Percentiles rank a stretch among this genome's conserved stretches.
phyloP scores from a whole-genome alignment of 768 basidiomycete species.

The Mycena rosella region DNA sequence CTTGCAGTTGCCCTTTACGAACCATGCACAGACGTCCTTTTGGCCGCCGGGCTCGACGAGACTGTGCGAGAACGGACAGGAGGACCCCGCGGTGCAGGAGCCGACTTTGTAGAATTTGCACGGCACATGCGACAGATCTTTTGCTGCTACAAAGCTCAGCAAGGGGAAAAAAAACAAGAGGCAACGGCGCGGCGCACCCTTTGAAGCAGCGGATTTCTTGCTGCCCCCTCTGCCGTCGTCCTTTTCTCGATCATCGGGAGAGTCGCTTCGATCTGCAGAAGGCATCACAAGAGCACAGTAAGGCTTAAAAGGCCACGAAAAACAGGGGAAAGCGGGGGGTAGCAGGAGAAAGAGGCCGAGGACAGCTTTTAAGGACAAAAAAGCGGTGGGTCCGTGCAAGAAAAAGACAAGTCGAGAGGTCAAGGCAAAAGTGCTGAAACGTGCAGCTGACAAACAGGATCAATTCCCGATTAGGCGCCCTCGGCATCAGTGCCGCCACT shows the following conservation, averaged over 20 bases:
- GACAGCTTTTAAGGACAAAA: not conserved
- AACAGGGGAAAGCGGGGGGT: not conserved
- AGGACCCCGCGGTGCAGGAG: constrained; percentile 92
- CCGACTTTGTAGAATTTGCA: constrained; percentile 98
- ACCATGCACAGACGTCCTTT: constrained; percentile 90
- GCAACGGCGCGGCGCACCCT: constrained; percentile 38
- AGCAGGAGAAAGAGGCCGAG: not conserved
- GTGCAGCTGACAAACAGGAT: constrained; percentile 25
- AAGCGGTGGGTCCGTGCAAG: not conserved
- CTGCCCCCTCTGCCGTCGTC: constrained; percentile 32
- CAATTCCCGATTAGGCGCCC: not conserved
- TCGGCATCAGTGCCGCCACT: not conserved
- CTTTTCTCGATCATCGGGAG: constrained; percentile 34
- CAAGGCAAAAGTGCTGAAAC: constrained; percentile 30
- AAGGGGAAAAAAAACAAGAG: constrained; percentile 23
- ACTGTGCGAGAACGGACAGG: constrained; percentile 95
- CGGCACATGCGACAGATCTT: constrained; percentile 95
- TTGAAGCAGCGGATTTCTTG: constrained; percentile 47
- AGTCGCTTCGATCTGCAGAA: constrained; percentile 33
- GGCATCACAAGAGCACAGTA: constrained; percentile 15
- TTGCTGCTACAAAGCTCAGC: constrained; percentile 60
- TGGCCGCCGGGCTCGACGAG: constrained; percentile 79
- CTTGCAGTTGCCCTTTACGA: constrained; percentile 90
- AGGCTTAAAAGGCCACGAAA: constrained; percentile 8
- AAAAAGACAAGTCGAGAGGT: constrained; percentile 3